A percentile compares a stretch with the other conserved stretches of the same genome.
Conservation (phyloP, 257 asterid genomes). For the Penstemon davidsonii region DNA sequence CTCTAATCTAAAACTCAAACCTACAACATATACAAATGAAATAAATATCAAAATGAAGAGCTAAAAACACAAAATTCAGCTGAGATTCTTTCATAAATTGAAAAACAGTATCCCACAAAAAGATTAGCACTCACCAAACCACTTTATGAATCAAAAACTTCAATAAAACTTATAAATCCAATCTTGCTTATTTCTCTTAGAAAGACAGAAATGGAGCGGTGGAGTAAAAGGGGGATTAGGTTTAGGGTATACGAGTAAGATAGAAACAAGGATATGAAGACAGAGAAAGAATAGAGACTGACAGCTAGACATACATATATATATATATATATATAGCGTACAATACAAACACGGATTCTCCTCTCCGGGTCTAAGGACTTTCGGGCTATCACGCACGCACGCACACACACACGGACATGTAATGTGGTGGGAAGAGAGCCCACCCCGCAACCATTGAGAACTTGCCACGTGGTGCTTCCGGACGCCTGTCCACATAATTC, state of each 20-base stretch:
- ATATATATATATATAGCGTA: conserved; percentile 17
- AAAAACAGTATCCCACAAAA: conserved; percentile 18
- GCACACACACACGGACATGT: conserved; percentile 45
- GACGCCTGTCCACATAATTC: conserved; percentile 43
- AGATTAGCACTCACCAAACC: conserved; percentile 41
- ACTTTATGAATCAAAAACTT: conserved; percentile 35
- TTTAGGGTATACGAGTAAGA: no score
- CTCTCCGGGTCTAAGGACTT: conserved; percentile 42
- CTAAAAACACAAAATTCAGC: conserved; percentile 44
- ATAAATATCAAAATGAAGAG: conserved; percentile 32
- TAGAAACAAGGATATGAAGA: conserved; percentile 35
- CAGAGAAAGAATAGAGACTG: conserved; percentile 31
- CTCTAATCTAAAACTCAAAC: no score
- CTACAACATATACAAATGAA: conserved; percentile 19
- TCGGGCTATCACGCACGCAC: conserved; percentile 25
- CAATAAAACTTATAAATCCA: conserved; percentile 25
- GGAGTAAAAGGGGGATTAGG: conserved; percentile 39
- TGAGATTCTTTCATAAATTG: conserved; percentile 29
- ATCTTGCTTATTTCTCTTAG: conserved; percentile 8
- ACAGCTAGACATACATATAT: conserved; percentile 7
- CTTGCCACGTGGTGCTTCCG: conserved; percentile 49
- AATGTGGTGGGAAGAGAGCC: conserved; percentile 53
- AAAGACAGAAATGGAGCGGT: conserved; percentile 17
- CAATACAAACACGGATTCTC: conserved; percentile 42
- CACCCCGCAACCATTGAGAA: conserved; percentile 26